These are phyloP conservation scores for Meripilus lineatus DNA, from an alignment of 1,284 basidiomycete genomes.

Conservation along the genomic window DNA sequence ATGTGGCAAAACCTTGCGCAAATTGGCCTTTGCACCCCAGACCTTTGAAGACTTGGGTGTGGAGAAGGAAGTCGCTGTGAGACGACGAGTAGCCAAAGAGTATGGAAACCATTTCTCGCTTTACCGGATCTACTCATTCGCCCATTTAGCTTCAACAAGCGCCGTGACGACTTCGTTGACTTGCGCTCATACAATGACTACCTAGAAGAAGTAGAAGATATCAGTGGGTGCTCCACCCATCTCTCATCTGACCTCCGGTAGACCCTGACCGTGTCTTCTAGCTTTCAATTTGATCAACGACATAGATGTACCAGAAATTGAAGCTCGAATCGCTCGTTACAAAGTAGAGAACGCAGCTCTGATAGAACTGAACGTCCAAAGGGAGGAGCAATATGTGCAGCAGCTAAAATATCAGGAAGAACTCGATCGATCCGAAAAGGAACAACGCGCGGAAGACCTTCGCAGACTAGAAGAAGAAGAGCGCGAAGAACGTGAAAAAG, in stretches of 20 bases:
- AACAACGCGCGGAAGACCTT: slow-evolving; percentile 65
- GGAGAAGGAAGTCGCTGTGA: slow-evolving; percentile 92
- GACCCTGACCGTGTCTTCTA: slow-evolving; percentile 24
- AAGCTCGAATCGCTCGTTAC: slow-evolving; percentile 78
- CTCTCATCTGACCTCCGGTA: not conserved
- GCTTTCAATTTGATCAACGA: slow-evolving; percentile 97
- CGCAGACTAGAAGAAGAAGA: slow-evolving; percentile 70
- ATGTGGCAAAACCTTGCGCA: slow-evolving; percentile 86
- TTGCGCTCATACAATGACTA: slow-evolving; percentile 92
- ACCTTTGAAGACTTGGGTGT: slow-evolving; percentile 97
- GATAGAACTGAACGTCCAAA: slow-evolving; percentile 76
- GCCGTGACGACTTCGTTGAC: slow-evolving; percentile 83
- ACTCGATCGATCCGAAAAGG: slow-evolving; percentile 61
- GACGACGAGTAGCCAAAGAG: slow-evolving; percentile 87
- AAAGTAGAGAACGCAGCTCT: slow-evolving; percentile 75
- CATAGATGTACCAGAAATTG: slow-evolving; percentile 80
- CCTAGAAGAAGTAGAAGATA: slow-evolving; percentile 93
- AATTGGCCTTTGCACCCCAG: slow-evolving; percentile 92
- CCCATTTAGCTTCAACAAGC: slow-evolving; percentile 81
- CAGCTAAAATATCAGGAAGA: slow-evolving; percentile 75
- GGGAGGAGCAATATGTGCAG: slow-evolving; percentile 71
- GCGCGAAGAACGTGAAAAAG: slow-evolving; percentile 72
- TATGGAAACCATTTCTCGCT: slow-evolving; percentile 19
- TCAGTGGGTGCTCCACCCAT: slow-evolving; percentile 46
- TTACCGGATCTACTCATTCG: slow-evolving; percentile 3